Conservation (phyloP, 768 basidiomycete species). For the Leccinum arenicola region DNA sequence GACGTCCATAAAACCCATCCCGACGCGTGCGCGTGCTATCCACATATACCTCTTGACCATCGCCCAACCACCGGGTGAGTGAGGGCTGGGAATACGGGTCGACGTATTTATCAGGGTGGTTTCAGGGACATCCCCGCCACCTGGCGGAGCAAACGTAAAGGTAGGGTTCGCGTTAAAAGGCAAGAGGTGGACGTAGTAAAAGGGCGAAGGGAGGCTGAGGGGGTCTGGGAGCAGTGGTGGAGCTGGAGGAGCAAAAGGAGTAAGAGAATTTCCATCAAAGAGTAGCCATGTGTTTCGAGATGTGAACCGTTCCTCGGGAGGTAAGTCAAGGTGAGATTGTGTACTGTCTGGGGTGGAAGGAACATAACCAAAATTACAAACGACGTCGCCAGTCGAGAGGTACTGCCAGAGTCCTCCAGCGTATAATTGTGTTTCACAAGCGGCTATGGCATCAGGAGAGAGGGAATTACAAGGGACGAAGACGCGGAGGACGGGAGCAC, state of each 20-base stretch:
- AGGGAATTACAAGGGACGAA: conserved; percentile 69
- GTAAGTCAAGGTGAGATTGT: conserved; percentile 19
- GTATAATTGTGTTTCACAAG: conserved; percentile 70
- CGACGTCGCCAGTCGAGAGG: conserved; percentile 73
- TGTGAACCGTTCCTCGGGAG: conserved; percentile 17
- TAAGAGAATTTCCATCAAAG: conserved; percentile 62
- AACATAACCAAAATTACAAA: conserved; percentile 80
- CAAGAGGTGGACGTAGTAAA: conserved; percentile 72
- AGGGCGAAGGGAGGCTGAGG: conserved; percentile 67
- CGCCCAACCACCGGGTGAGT: conserved; percentile 57
- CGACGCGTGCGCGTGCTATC: conserved; percentile 52
- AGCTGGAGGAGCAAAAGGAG: conserved; percentile 56
- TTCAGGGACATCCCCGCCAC: conserved; percentile 40
- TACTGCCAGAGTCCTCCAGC: conserved; percentile 68
- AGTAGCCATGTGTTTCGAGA: conserved; percentile 60
- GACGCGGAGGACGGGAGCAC: conserved; percentile 71
- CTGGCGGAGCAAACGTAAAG: conserved; percentile 27
- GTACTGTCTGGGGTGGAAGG: conserved; percentile 40
- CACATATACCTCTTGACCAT: conserved; percentile 63
- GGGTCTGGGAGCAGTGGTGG: conserved; percentile 52
- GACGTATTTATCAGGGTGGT: conserved; percentile 41
- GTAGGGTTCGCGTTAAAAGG: conserved; percentile 30
- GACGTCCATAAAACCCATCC: conserved; percentile 33
- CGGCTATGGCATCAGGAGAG: conserved; percentile 41
- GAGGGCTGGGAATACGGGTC: conserved; percentile 51